phyloP scores from a whole-genome alignment of 345 rosid genomes.

The Cardiospermum halicacabum region DNA sequence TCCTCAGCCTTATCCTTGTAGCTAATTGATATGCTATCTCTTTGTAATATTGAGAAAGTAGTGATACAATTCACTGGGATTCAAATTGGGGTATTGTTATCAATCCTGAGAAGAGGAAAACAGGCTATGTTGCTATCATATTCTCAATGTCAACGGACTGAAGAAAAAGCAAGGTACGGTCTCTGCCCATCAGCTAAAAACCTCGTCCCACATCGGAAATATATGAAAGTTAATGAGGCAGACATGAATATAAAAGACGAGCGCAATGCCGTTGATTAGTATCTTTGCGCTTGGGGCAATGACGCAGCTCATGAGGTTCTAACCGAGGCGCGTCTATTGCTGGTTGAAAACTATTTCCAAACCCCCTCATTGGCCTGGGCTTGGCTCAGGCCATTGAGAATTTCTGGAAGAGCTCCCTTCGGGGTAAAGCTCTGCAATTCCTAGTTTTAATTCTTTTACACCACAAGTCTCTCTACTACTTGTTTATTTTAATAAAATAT shows the following conservation, averaged over 20 bases:
- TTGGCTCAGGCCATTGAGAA: conserved; percentile 5
- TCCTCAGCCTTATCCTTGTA: too few species aligned
- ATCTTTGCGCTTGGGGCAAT: conserved; percentile 14
- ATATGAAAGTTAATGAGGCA: background rate
- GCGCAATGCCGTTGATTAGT: rapidly evolving
- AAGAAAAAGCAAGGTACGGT: too few species aligned
- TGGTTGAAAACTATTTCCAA: conserved; percentile 15
- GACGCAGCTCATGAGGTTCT: conserved; percentile 13
- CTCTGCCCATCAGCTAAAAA: background rate
- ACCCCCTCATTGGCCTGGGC: conserved; percentile 5
- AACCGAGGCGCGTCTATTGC: conserved; percentile 11
- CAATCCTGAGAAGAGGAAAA: too few species aligned
- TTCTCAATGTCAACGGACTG: too few species aligned
- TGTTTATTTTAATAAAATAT: too few species aligned
- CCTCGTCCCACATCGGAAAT: conserved; percentile 3
- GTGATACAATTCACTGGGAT: too few species aligned
- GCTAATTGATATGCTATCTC: too few species aligned
- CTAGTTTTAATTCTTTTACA: background rate
- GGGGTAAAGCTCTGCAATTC: conserved; percentile 11
- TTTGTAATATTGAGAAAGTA: too few species aligned
- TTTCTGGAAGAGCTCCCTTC: conserved; percentile 11
- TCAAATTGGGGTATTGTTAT: too few species aligned
- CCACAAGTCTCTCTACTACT: too few species aligned
- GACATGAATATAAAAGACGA: background rate
- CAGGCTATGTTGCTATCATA: too few species aligned